These are phyloP conservation scores for Babesia divergens DNA, from an alignment of 169 alveolate genomes.

Conservation along the genomic window DNA sequence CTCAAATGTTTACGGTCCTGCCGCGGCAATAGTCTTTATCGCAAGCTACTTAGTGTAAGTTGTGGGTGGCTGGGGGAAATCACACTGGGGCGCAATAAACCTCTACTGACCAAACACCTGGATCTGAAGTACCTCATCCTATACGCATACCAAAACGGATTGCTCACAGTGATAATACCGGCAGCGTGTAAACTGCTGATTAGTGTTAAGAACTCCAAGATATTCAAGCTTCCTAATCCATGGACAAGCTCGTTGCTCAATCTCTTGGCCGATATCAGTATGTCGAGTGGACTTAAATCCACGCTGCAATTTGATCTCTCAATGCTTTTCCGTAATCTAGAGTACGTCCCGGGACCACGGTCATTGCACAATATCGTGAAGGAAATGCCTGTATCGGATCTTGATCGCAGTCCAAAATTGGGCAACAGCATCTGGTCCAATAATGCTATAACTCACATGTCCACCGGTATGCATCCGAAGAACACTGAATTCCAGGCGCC, in stretches of 20 bases:
- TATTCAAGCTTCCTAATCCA: constrained; percentile 87
- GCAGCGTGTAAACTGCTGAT: constrained; percentile 85
- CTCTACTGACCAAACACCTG: constrained; percentile 83
- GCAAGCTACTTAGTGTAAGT: constrained; percentile 81
- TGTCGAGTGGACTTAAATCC: constrained; percentile 75
- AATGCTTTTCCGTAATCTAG: constrained; percentile 76
- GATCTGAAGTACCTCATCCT: constrained; percentile 82
- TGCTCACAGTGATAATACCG: constrained; percentile 82
- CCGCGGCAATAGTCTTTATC: constrained; percentile 78
- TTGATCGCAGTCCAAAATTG: constrained; percentile 51
- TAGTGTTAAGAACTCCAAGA: constrained; percentile 73
- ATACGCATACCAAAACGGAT: constrained; percentile 77
- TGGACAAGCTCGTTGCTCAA: constrained; percentile 86
- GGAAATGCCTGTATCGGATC: constrained; percentile 31
- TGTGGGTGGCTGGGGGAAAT: constrained; percentile 88
- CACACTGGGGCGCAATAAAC: constrained; percentile 84
- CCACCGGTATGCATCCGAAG: neutral
- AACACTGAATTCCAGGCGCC: constrained; percentile 40
- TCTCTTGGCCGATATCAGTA: constrained; percentile 84
- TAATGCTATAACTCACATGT: neutral
- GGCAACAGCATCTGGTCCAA: constrained; percentile 49
- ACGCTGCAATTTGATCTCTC: constrained; percentile 84
- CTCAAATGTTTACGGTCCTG: constrained; percentile 79
- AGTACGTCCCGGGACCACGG: constrained; percentile 25
- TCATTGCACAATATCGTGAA: neutral